Evolutionary conservation across 2,329 filamentous ascomycete species (phyloP), one percentile per base, ranked within the genome.

Genomic region (Cryphonectria nitschkei): DNA sequence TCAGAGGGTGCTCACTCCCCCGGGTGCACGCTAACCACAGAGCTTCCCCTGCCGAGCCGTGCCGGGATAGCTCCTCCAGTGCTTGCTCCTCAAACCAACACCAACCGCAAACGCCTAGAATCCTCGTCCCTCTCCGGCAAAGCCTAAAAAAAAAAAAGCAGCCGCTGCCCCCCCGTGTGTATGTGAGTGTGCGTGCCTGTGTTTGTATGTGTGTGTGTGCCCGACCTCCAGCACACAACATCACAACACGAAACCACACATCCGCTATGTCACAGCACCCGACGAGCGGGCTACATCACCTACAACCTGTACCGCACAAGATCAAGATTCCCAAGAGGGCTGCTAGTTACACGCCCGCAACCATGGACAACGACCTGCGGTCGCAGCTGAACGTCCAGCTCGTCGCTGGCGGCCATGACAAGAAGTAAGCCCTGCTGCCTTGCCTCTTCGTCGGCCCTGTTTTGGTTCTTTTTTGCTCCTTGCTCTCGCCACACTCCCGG

Each of bases 361-460:
- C 87, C 11, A 84, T 88, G 70, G 89, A 91, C 75, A 83, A 86
- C 8, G 89, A 91, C 70, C 79, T 91, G 70, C 83, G 89, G 32
- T 90, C 88, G 2, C 85, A 90, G 75, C 88, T 91, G 76, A 91
- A 91, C 77, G 82, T 83, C 13, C 76, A 87, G 16, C 80, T 91
- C 34, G 81, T 91, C 46, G 82, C 83, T 56, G 88, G 89, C 62
- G 89, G 89, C 3, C 86, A 90, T 73, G 85, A 90, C 34, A 79
- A 83, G 63, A 89, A 87, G 89, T 90, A 82, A 67, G 81, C 72
- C 39, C 7, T 11, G 16, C 39, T 19, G n/a, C 29, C 39, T 14
- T 41, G 19, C 11, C 60, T 22, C 29, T n/a, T n/a, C 13, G 11
- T n/a, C n/a, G 34, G 5, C 41, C 26, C n/a, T 29, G 11, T 26